These are phyloP conservation scores for Fusarium sp. DNA, from an alignment of 2,329 filamentous ascomycete genomes.

Conservation along the genomic window DNA sequence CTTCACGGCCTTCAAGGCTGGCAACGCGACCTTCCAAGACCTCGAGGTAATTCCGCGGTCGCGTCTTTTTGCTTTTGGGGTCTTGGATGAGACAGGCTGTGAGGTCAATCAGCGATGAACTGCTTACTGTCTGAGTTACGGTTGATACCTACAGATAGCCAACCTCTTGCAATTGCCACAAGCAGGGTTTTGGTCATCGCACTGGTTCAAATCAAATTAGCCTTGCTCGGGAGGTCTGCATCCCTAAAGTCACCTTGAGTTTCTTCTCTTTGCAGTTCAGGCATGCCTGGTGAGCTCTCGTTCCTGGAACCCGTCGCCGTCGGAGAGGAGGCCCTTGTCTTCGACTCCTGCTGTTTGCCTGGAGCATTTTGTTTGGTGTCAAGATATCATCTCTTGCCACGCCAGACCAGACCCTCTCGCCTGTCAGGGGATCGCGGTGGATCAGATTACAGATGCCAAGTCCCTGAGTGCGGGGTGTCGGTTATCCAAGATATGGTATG, in stretches of 20 bases:
- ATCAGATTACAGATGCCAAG: too few relatives aligned
- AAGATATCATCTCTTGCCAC: too few relatives aligned
- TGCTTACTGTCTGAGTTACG: too few relatives aligned
- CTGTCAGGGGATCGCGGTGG: too few relatives aligned
- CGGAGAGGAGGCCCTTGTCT: neutral
- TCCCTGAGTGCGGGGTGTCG: too few relatives aligned
- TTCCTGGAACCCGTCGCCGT: neutral
- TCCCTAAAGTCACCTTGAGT: neutral
- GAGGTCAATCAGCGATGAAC: neutral
- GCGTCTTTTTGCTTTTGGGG: conserved; percentile 39
- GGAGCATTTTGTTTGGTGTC: neutral
- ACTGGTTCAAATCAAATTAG: too few relatives aligned
- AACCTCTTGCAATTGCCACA: conserved; percentile 1
- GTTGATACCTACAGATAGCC: neutral
- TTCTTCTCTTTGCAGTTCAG: conserved; percentile 13
- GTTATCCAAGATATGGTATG: too few relatives aligned
- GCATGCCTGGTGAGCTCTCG: neutral
- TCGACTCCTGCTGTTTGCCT: neutral
- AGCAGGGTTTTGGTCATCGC: neutral
- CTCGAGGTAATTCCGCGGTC: conserved; percentile 48
- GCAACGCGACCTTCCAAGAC: conserved; percentile 44
- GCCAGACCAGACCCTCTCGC: too few relatives aligned
- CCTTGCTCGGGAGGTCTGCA: too few relatives aligned
- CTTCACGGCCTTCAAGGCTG: conserved; percentile 29
- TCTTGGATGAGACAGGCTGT: conserved; percentile 42